Conservation (phyloP, 148 eudicot species). For the Spergularia marina region DNA sequence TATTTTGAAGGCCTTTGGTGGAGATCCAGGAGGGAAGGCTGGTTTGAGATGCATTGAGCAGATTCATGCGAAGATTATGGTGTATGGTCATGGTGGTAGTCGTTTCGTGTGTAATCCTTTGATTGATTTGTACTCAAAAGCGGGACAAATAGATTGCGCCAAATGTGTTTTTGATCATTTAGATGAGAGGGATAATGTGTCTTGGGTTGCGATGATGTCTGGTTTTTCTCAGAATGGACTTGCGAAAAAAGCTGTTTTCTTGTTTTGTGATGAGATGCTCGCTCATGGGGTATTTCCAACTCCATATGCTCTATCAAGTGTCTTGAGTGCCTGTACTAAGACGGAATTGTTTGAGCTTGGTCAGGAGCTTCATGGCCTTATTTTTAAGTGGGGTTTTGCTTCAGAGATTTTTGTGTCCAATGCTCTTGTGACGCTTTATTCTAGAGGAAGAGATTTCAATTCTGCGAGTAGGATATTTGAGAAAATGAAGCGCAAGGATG, state of each 20-base stretch:
- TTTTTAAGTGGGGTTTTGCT: slow-evolving; percentile 73
- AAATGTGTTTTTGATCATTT: slow-evolving; percentile 46
- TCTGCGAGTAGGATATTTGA: slow-evolving; percentile 60
- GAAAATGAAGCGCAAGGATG: slow-evolving; percentile 62
- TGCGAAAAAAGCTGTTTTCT: slow-evolving; percentile 52
- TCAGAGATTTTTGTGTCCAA: slow-evolving; percentile 67
- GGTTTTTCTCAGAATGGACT: slow-evolving; percentile 68
- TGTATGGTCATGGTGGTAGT: slow-evolving; percentile 44
- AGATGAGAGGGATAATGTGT: slow-evolving; percentile 54
- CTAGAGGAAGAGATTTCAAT: slow-evolving; percentile 50
- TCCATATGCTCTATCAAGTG: slow-evolving; percentile 79
- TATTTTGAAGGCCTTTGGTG: slow-evolving; percentile 53
- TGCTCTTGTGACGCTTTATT: slow-evolving; percentile 74
- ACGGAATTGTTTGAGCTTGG: slow-evolving; percentile 52
- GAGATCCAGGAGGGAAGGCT: slow-evolving; percentile 27
- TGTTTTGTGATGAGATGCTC: slow-evolving; percentile 70
- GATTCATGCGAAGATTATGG: slow-evolving; percentile 59
- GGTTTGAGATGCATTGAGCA: slow-evolving; percentile 35
- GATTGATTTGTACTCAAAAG: slow-evolving; percentile 75
- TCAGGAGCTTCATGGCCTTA: slow-evolving; percentile 71
- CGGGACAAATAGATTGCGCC: slow-evolving; percentile 53
- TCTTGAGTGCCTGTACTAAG: slow-evolving; percentile 81
- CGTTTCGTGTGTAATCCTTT: slow-evolving; percentile 64
- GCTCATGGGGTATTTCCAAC: slow-evolving; percentile 56
- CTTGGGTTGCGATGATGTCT: slow-evolving; percentile 96